Evolutionary conservation across 805 yeast genomes (phyloP), one percentile per base, ranked within the genome.

Genomic region (Candida coquimbonensis): DNA sequence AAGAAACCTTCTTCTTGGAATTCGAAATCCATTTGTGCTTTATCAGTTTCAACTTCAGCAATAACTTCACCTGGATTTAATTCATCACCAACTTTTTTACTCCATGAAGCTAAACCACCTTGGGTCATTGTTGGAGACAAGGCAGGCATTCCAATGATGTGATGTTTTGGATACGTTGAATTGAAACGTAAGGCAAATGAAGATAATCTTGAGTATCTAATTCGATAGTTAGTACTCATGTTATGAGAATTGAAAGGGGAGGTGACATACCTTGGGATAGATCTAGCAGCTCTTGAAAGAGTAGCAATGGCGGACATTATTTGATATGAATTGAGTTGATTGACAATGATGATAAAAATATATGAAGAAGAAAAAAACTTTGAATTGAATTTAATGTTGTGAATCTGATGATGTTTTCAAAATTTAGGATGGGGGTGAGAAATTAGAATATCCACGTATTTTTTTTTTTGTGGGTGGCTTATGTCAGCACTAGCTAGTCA

Each of bases 121-220:
- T 87, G 91, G 50, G 96, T 86, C 99, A 93, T 93, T 45, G 99
- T 93, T 54, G 99, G 99, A n/a, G 98, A 91, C 60, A 93, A 74
- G 9, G 99, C 99, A 41, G 99, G 99, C 99, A 93, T 93, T 65
- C 83, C 83, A 59, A 93, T 88, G 61, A 93, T 81, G 49, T 85
- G 80, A 69, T 93, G 97, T 19, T 80, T 67, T 33, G 96, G 96
- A 69, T 78, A 87, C 14, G 59, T 51, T 6, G 61, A 56, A 47
- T 51, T 49, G 54, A 57, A 57, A 45, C 63, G 57, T 34, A 50
- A 49, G 31, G 55, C 48, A 29, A 47, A 47, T 29, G 52, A 35
- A 37, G 51, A 43, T 29, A 51, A 29, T 51, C 54, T 51, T 26
- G 55, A 46, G 38, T 52, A 50, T 54, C 57, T 56, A 29, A 29